These are phyloP conservation scores for Penicillium paxilli DNA, from an alignment of 495 filamentous ascomycete genomes.

Conservation along the genomic window DNA sequence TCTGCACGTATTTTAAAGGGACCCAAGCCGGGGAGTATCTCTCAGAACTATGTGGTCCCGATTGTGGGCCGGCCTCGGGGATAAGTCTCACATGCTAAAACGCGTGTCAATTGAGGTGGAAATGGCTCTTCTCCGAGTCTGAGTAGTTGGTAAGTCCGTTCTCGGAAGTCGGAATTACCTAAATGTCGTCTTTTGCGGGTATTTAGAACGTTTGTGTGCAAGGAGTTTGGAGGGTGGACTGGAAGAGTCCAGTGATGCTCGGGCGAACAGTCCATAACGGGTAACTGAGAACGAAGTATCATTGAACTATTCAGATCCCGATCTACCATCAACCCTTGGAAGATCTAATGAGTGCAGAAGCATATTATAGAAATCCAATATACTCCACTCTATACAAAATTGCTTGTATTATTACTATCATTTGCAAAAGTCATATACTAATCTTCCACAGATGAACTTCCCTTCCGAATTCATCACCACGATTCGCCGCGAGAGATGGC, in stretches of 20 bases:
- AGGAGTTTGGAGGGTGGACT: too few relatives aligned
- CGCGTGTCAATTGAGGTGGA: not conserved
- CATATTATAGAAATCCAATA: too few relatives aligned
- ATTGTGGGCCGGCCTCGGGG: not conserved
- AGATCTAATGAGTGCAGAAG: too few relatives aligned
- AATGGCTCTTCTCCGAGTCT: not conserved
- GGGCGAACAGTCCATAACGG: not conserved
- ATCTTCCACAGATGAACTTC: not conserved
- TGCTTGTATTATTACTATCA: too few relatives aligned
- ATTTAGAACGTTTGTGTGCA: not conserved
- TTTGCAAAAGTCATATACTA: not conserved
- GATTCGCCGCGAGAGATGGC: not conserved
- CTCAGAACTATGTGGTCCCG: not conserved
- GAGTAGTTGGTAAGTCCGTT: not conserved
- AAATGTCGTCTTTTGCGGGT: not conserved
- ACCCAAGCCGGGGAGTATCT: not conserved
- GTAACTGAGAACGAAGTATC: not conserved
- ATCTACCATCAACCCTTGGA: too few relatives aligned
- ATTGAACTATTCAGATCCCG: too few relatives aligned
- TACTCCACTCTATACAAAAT: too few relatives aligned
- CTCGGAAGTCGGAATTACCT: not conserved
- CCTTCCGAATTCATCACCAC: not conserved
- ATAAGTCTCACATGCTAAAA: not conserved
- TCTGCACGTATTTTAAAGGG: not conserved
- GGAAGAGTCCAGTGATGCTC: too few relatives aligned